Conservation (phyloP, 345 rosid species). For the Eucalyptus rudis region DNA sequence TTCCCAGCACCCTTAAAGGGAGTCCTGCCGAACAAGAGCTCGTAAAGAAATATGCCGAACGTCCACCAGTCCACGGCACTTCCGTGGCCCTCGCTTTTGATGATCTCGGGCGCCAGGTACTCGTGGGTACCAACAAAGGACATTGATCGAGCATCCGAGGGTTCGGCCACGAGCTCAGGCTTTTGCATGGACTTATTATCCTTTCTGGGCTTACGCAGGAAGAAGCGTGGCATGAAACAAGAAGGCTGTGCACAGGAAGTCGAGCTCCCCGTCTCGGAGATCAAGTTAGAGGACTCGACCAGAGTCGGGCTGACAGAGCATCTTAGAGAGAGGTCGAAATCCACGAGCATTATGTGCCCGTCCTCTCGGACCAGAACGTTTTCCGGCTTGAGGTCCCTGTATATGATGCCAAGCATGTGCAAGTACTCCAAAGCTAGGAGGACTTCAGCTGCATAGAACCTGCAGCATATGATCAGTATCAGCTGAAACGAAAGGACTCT, state of each 20-base stretch:
- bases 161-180: conserved; percentile 84
- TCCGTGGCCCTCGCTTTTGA: conserved; percentile 85
- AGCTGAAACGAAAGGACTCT: background rate
- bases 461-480: background rate
- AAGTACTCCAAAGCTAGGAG: conserved; percentile 80
- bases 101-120: conserved; percentile 81
- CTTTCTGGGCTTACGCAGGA: conserved; percentile 19
- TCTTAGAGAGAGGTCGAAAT: conserved; percentile 73
- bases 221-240: conserved; percentile 47
- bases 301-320: conserved; percentile 54
- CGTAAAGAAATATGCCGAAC: conserved; percentile 70
- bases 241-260: conserved; percentile 42
- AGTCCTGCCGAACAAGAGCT: conserved; percentile 72
- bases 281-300: conserved; percentile 24
- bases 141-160: conserved; percentile 73
- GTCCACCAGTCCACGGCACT: conserved; percentile 98
- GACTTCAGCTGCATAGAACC: conserved; percentile 83
- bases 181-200: conserved; percentile 15
- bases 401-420: conserved; percentile 86
- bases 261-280: conserved; percentile 25
- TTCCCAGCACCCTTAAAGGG: conserved; percentile 72
- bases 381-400: conserved; percentile 83
- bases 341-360: conserved; percentile 78
- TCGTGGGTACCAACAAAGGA: conserved; percentile 89
- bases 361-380: conserved; percentile 72